Evolutionary conservation across 192 early-diverging fungal genomes (phyloP), one percentile per base, ranked within the genome.

Genomic region (Cetraspora pellucida): DNA sequence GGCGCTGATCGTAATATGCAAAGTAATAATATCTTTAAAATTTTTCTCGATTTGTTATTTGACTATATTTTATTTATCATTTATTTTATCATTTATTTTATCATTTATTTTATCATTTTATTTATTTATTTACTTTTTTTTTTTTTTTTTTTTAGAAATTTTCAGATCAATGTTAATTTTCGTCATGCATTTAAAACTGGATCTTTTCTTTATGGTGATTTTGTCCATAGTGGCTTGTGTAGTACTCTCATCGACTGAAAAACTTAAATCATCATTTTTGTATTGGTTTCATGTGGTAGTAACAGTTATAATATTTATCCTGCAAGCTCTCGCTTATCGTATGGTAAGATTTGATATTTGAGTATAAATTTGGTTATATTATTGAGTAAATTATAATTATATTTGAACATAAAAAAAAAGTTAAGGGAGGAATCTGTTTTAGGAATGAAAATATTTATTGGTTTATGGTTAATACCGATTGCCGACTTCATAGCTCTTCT

Each of bases 171-270:
- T 93, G 80, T 92, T 95, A 61, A 89, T 96, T 72, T 94, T 94
- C 73, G 77, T 96, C 64, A 83, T 93, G 70, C 81, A 95, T 16
- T 82, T 96, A 49, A 96, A 96, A 80, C 72, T 95, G 17, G 94
- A 96, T 64, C 80, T 95, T 1, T 96, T 94, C 83, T 96, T 96
- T 83, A 93, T 94, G 72, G 57, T 93, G 7, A 87, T 85, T 14
- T 93, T 93, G 75, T 86, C 88, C 11, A 83, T 92, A 30, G 92
- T 93, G 74, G 89, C 86, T 68, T 77, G 91, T 25, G 78, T 88
- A 6, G 81, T 91, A 27, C 90, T 3, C 21, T 3, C 5, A 19
- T 19, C 23, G 19, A 57, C 0, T 16, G 25, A 31, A 16, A 23
- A 19, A 16, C 8, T 59, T 7, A 1, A 25, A 0, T 0, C 17